Evolutionary conservation across 176 grass and related monocot species (phyloP).

Genomic region (Triticum urartu): DNA sequence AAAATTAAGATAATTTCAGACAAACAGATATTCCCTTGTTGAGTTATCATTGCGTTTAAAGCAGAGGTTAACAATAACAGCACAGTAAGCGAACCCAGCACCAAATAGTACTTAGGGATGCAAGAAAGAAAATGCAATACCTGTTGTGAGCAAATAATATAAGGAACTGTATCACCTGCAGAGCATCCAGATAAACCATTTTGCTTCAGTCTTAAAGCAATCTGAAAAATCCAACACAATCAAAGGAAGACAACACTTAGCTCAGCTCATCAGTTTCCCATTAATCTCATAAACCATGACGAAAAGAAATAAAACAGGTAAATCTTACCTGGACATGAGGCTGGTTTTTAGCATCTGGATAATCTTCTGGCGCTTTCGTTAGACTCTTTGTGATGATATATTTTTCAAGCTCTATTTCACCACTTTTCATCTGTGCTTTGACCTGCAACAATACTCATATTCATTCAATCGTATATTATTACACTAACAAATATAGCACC

Average conservation of each 20-base stretch:
- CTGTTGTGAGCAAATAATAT: constrained; percentile 91
- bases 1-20: constrained; percentile 2
- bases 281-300: background rate
- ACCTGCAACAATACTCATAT: constrained; percentile 51
- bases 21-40: background rate
- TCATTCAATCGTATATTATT: constrained; percentile 15
- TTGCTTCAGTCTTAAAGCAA: constrained; percentile 90
- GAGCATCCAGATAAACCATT: constrained; percentile 86
- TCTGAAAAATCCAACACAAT: constrained; percentile 45
- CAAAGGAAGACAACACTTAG: background rate
- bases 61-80: constrained; percentile 6
- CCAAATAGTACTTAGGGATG: background rate
- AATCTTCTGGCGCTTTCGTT: constrained; percentile 92
- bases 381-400: constrained; percentile 95
- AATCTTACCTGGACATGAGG: constrained; percentile 92
- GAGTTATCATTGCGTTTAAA: constrained; percentile 3
- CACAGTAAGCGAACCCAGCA: background rate
- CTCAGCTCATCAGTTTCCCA: background rate
- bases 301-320: constrained; percentile 9
- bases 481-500: background rate
- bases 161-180: constrained; percentile 88
- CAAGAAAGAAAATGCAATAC: constrained; percentile 40
- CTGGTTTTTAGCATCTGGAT: constrained; percentile 98
- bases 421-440: constrained; percentile 89
- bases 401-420: constrained; percentile 86